These are phyloP conservation scores for Eucalyptus grandis DNA, from an alignment of 345 rosid genomes.

Conservation along the genomic window DNA sequence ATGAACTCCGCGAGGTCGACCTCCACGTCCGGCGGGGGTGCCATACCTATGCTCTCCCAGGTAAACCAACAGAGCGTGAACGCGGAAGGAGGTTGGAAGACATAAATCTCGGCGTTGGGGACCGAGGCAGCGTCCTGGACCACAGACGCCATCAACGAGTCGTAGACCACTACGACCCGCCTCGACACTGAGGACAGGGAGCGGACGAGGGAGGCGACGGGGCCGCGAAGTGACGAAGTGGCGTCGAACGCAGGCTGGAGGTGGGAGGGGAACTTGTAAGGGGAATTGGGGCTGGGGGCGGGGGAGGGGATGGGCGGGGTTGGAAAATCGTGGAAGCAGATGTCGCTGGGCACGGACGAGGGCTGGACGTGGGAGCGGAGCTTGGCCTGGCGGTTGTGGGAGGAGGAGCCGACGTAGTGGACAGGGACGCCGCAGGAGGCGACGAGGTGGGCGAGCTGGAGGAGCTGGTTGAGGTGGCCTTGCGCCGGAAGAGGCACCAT, in stretches of 20 bases:
- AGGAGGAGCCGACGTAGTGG: background rate
- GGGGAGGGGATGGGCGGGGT: slow-evolving; percentile 3
- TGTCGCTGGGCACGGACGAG: background rate
- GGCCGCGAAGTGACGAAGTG: background rate
- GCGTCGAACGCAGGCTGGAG: background rate
- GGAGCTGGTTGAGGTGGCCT: slow-evolving; percentile 8
- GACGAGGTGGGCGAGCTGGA: slow-evolving; percentile 1
- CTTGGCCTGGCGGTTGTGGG: slow-evolving; percentile 5
- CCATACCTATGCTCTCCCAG: background rate
- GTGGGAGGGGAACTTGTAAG: slow-evolving; percentile 3
- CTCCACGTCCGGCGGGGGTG: background rate
- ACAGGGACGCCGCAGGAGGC: slow-evolving; percentile 3
- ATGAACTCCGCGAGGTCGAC: background rate
- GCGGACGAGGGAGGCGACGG: background rate
- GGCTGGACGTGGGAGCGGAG: background rate
- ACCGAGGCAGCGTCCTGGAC: background rate
- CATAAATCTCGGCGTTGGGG: background rate
- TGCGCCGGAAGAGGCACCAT: slow-evolving; percentile 11
- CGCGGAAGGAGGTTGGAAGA: background rate
- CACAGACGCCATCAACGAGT: background rate
- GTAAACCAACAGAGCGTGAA: background rate
- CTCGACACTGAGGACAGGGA: background rate
- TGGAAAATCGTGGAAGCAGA: slow-evolving; percentile 4
- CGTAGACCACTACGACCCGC: background rate
- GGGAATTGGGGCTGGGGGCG: background rate